phyloP scores from a whole-genome alignment of 2,329 filamentous ascomycete genomes.

The Pseudovirgaria hyperparasitica region DNA sequence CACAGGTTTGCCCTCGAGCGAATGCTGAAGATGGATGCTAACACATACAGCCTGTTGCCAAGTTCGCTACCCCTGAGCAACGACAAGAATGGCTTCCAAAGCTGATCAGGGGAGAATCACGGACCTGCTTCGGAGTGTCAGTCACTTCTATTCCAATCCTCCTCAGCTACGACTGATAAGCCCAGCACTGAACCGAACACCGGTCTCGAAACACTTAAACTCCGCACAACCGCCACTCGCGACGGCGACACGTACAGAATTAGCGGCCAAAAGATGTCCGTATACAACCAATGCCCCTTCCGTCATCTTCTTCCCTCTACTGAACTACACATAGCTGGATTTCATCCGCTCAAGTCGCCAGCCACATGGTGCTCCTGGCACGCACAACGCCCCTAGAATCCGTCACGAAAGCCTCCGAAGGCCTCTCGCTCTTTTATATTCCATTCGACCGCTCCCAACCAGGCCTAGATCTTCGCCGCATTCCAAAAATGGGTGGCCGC shows the following conservation, averaged over 20 bases:
- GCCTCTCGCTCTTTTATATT: slow-evolving; percentile 70
- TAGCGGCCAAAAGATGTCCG: slow-evolving; percentile 61
- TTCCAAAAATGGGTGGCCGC: slow-evolving; percentile 75
- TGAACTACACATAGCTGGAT: slow-evolving; percentile 47
- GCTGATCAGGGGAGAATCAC: slow-evolving; percentile 58
- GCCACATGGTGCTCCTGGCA: slow-evolving; percentile 72
- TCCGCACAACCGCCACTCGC: slow-evolving; percentile 52
- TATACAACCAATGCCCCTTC: background rate
- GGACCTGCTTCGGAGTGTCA: slow-evolving; percentile 66
- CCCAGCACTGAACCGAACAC: slow-evolving; percentile 65
- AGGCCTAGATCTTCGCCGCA: slow-evolving; percentile 54
- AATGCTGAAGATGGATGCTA: background rate
- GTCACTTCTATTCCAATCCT: too few species aligned
- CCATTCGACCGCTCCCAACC: slow-evolving; percentile 51
- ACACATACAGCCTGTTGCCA: slow-evolving; percentile 42
- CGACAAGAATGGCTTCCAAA: slow-evolving; percentile 51
- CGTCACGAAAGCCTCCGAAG: slow-evolving; percentile 57
- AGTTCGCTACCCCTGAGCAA: slow-evolving; percentile 57
- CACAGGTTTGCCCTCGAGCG: slow-evolving; percentile 39
- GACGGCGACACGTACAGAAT: slow-evolving; percentile 52
- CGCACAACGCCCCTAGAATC: slow-evolving; percentile 60
- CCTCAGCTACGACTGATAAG: too few species aligned
- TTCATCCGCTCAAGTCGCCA: slow-evolving; percentile 68
- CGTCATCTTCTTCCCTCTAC: slow-evolving; percentile 1
- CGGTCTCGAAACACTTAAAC: slow-evolving; percentile 62